phyloP scores from a whole-genome alignment of 1,284 basidiomycete species.

The Cutaneotrichosporon dermatis region DNA sequence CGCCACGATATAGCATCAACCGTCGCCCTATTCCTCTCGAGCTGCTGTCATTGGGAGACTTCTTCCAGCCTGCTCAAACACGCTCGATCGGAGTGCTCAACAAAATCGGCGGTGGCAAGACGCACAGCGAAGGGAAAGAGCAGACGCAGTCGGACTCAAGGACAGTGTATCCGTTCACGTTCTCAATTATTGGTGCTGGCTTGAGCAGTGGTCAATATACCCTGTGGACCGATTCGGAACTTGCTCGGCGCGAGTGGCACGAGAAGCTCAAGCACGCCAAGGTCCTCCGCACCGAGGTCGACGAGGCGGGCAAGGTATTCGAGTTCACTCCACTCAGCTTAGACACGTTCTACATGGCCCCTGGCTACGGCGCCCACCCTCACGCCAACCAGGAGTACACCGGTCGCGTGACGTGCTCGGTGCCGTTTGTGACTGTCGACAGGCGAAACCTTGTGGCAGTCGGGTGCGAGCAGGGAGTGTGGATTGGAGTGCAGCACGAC shows the following conservation, averaged over 20 bases:
- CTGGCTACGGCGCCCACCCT: constrained; percentile 52
- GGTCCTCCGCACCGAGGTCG: constrained; percentile 74
- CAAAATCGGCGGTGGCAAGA: constrained; percentile 37
- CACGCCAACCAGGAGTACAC: constrained; percentile 69
- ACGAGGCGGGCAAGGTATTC: constrained; percentile 85
- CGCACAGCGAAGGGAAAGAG: constrained; percentile 13
- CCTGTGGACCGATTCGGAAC: constrained; percentile 74
- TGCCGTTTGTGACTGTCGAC: constrained; percentile 82
- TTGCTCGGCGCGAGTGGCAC: constrained; percentile 79
- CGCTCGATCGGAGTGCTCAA: constrained; percentile 32
- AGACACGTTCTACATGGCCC: constrained; percentile 75
- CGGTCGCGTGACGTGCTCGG: constrained; percentile 86
- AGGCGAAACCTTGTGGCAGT: constrained; percentile 80
- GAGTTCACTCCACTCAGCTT: constrained; percentile 78
- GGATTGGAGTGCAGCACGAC: constrained; percentile 90
- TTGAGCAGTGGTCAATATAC: constrained; percentile 74
- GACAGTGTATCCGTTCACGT: constrained; percentile 65
- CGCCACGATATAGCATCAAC: constrained; percentile 53
- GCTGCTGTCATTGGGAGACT: constrained; percentile 72
- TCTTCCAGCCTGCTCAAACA: constrained; percentile 54
- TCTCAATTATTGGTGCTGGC: constrained; percentile 78
- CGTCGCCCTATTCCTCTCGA: constrained; percentile 86
- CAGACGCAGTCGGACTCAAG: constrained; percentile 55
- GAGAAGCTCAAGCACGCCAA: constrained; percentile 82
- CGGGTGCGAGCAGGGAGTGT: constrained; percentile 91